Conservation (phyloP, 192 early-diverging fungal genomes). For the Entomortierella lignicola region DNA sequence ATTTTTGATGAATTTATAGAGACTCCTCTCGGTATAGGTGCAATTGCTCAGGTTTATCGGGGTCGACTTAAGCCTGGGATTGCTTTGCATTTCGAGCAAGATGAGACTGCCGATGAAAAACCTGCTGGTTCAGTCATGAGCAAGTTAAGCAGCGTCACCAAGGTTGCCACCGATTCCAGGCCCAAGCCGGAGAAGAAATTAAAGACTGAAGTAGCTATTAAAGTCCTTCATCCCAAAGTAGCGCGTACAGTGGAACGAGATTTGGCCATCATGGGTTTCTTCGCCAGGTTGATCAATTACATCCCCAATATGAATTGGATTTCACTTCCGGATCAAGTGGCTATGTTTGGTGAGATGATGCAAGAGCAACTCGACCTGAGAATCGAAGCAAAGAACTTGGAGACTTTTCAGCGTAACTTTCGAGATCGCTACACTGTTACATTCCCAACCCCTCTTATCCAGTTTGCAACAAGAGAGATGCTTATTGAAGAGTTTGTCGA, state of each 20-base stretch:
- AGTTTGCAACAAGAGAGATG: slow-evolving; percentile 68
- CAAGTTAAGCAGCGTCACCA: slow-evolving; percentile 19
- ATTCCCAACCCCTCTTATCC: slow-evolving; percentile 76
- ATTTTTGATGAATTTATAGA: slow-evolving; percentile 84
- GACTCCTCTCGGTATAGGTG: slow-evolving; percentile 89
- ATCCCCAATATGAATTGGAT: slow-evolving; percentile 90
- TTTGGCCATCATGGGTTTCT: slow-evolving; percentile 81
- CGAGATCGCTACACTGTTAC: slow-evolving; percentile 59
- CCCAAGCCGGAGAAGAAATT: slow-evolving; percentile 30
- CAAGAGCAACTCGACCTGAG: slow-evolving; percentile 86
- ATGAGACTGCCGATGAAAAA: slow-evolving; percentile 19
- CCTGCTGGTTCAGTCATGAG: slow-evolving; percentile 44
- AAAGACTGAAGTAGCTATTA: slow-evolving; percentile 79
- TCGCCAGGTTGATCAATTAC: slow-evolving; percentile 70
- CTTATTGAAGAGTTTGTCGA: slow-evolving; percentile 88
- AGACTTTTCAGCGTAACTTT: slow-evolving; percentile 71
- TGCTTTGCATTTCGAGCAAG: slow-evolving; percentile 44
- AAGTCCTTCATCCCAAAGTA: slow-evolving; percentile 91
- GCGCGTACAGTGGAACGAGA: slow-evolving; percentile 77
- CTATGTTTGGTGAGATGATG: slow-evolving; percentile 94
- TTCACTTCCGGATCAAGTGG: slow-evolving; percentile 89
- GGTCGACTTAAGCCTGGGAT: slow-evolving; percentile 52
- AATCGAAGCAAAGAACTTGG: slow-evolving; percentile 80
- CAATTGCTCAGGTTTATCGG: slow-evolving; percentile 90
- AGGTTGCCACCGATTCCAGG: slow-evolving; percentile 14